Evolutionary conservation across 306 rosid genomes (phyloP), one percentile per base, ranked within the genome.

Genomic region (Abrus precatorius): DNA sequence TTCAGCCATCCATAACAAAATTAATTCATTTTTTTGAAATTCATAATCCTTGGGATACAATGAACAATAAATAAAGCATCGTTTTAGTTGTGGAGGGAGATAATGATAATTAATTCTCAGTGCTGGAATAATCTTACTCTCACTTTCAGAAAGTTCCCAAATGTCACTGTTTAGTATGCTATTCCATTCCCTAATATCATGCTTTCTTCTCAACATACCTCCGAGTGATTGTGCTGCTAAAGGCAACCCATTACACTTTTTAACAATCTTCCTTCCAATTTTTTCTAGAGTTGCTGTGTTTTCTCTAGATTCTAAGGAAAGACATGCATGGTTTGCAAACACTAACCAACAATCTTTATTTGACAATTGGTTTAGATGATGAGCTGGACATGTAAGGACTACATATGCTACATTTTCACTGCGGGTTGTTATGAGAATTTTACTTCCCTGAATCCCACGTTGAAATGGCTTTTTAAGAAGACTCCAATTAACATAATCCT

Each of bases 1-100:
- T 29, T 57, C 38, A 29, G 64, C 64, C 64, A 57, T 57, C 64
- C 64, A 57, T 38, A 57, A 57, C 36, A 57, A 57, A 12, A 57
- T 29, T 29, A 57, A 29, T 57, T 57, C 64, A 8, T 57, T 3
- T 9, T 29, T 56, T 6, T 9, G 2, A 55, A 55, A 55, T 55
- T 20, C 33, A 55, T 55, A 55, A 55, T 20, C 61, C 0, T 20
- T 55, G 8, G 61, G 61, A 27, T 6, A 55, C 11, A 55, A 1
- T 20, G 61, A 55, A 20, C 61, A 55, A 14, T 55, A 57, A 29
- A 57, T 38, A 28, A 57, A 57, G 6, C 64, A 57, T 2, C n/a
- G 38, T 9, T 57, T 57, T 9, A 57, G 1, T 0, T 57, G 64
- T 8, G 64, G 6, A 57, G 64, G 38, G 13, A 57, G 64, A 57